Conservation (phyloP, 139 green algal species). For the Chlamydomonas eustigma region DNA sequence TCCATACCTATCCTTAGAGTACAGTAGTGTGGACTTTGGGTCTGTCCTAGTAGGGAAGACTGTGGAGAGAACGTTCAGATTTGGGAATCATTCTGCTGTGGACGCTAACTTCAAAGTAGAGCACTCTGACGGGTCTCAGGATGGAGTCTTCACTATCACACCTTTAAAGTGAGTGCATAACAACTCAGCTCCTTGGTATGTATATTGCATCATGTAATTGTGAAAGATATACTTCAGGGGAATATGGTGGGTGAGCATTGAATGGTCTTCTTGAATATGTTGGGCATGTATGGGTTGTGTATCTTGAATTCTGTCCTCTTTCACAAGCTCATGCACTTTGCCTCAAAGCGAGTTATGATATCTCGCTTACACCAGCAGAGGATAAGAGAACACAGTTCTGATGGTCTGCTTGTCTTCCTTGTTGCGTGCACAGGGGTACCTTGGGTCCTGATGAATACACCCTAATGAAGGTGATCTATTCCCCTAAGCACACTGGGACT, state of each 20-base stretch:
- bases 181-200: too few relatives aligned
- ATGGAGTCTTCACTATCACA: constrained; percentile 25
- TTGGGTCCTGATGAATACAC: constrained; percentile 47
- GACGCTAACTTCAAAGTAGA: constrained; percentile 45
- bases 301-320: too few relatives aligned
- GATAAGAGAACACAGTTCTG: too few relatives aligned
- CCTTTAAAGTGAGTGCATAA: constrained; percentile 19
- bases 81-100: constrained; percentile 58
- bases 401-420: too few relatives aligned
- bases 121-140: not conserved
- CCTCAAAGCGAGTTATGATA: too few relatives aligned
- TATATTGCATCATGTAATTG: too few relatives aligned
- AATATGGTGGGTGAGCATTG: too few relatives aligned
- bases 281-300: too few relatives aligned
- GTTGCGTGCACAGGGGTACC: constrained; percentile 30
- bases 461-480: constrained; percentile 47
- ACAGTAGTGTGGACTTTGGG: constrained; percentile 47
- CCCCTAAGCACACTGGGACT: constrained; percentile 41
- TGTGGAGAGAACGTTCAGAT: constrained; percentile 32
- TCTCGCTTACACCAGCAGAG: too few relatives aligned
- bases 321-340: too few relatives aligned
- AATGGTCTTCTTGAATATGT: too few relatives aligned
- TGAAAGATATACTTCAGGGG: too few relatives aligned
- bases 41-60: constrained; percentile 54
- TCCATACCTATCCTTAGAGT: constrained; percentile 56